Evolutionary conservation across 108 stramenopile genomes (phyloP), one percentile per base, ranked within the genome.

Genomic region (Stephanodiscus minutulus): DNA sequence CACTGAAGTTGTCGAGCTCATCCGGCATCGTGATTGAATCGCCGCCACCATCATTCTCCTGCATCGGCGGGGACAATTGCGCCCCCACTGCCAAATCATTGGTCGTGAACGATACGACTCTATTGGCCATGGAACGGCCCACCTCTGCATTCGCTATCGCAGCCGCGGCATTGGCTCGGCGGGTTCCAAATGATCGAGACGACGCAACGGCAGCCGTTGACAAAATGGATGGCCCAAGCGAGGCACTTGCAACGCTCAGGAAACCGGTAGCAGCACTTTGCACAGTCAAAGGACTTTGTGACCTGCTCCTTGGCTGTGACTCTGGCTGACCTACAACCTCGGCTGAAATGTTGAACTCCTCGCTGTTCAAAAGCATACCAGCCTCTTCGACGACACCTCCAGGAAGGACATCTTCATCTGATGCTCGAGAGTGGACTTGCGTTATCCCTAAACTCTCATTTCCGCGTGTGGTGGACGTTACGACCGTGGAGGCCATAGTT

Each of bases 11-110:
- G 57, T 83, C 82, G 35, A 80, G 61, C 41, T 83, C 82, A 61
- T 83, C 82, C 21, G 82, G 82, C 74, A 83, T 77, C 27, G 82
- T 83, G 36, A 83, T 79, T 31, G 64, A 66, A 53, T 83, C 82
- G 18, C 76, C 82, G 52, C 73, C 78, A 12, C 69, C 82, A 29
- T 69, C 73, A 50, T 62, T 61, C 62, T 73, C 77, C 50, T 71
- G 72, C 21, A 33, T 31, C 35, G 47, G 66, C 2, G 49, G 48
- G 11, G 48, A 31, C 21, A 27, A 46, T 81, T 60, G 75, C 28
- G 28, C 11, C 46, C 68, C 75, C 5, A 37, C 58, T 28, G 54
- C 63, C 56, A 77, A 56, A 67, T 69, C 76, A 57, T 74, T 64
- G 8, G 76, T 72, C 7, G 76, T 77, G 59, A 82, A 82, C 11